phyloP scores from a whole-genome alignment of 208 protist species.

The Crithidia acanthocephali region DNA sequence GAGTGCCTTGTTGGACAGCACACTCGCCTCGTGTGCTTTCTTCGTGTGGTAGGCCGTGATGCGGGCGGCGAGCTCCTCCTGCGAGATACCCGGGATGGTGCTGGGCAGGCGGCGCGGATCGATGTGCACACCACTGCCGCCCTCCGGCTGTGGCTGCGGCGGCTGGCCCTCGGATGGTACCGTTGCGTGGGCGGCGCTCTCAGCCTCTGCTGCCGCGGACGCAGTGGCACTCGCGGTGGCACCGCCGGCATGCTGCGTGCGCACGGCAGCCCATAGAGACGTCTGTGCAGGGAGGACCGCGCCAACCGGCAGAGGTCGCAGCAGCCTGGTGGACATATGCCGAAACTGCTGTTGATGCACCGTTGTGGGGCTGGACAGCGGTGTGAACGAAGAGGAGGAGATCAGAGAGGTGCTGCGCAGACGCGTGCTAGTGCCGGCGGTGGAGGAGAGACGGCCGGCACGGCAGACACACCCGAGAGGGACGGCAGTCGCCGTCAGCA shows the following conservation, averaged over 20 bases:
- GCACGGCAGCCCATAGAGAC: background rate
- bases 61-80: constrained; percentile 70
- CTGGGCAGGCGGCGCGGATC: constrained; percentile 57
- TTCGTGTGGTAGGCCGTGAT: constrained; percentile 35
- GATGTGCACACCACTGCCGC: constrained; percentile 25
- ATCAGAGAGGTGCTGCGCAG: background rate
- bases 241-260: constrained; percentile 1
- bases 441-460: background rate
- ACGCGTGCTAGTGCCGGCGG: background rate
- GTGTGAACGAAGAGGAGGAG: background rate
- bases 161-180: background rate
- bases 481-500: constrained; percentile 8
- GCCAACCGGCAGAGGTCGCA: background rate
- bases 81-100: constrained; percentile 76
- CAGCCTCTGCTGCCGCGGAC: background rate
- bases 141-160: background rate
- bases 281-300: background rate
- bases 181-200: background rate
- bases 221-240: background rate
- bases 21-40: constrained; percentile 24
- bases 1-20: constrained; percentile 23
- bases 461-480: constrained; percentile 5
- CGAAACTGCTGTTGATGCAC: constrained; percentile 1
- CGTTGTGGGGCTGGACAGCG: background rate
- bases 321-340: background rate